Evolutionary conservation across 768 basidiomycete genomes (phyloP).

Genomic region (Russula lepida): DNA sequence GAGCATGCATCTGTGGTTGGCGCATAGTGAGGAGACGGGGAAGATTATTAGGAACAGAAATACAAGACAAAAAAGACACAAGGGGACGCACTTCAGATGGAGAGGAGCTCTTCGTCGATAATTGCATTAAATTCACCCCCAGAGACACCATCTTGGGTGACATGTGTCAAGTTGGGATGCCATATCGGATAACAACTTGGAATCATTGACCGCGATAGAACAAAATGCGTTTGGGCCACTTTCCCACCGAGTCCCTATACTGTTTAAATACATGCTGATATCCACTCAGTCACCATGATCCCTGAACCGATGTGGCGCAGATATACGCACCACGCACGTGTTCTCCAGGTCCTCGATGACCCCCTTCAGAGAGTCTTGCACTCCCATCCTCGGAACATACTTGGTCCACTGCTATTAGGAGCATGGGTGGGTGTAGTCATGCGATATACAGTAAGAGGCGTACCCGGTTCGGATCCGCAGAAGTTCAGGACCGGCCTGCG

Average conservation of each 20-base stretch:
- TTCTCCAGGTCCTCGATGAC: slow-evolving; percentile 64
- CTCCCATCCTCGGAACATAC: slow-evolving; percentile 52
- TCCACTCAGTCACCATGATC: not conserved
- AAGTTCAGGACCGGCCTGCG: too few species aligned
- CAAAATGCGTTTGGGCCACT: slow-evolving; percentile 53
- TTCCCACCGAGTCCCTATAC: slow-evolving; percentile 46
- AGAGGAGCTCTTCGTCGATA: slow-evolving; percentile 45
- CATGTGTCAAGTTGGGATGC: not conserved
- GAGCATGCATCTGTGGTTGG: slow-evolving; percentile 47
- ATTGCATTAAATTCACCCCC: slow-evolving; percentile 42
- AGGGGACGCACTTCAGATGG: slow-evolving; percentile 41
- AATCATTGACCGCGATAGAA: slow-evolving; percentile 54
- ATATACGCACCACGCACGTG: slow-evolving; percentile 47
- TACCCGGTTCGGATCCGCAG: too few species aligned
- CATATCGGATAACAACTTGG: not conserved
- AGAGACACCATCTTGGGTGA: slow-evolving; percentile 40
- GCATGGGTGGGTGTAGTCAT: not conserved
- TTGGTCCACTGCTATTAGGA: slow-evolving; percentile 59
- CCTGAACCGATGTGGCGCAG: not conserved
- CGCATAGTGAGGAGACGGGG: not conserved
- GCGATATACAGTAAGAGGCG: not conserved
- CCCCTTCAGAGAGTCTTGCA: slow-evolving; percentile 59
- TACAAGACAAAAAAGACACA: not conserved
- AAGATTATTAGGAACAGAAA: not conserved
- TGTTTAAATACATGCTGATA: slow-evolving; percentile 36